phyloP scores from a whole-genome alignment of 2,329 filamentous ascomycete genomes.

The Exophiala dermatitidis region DNA sequence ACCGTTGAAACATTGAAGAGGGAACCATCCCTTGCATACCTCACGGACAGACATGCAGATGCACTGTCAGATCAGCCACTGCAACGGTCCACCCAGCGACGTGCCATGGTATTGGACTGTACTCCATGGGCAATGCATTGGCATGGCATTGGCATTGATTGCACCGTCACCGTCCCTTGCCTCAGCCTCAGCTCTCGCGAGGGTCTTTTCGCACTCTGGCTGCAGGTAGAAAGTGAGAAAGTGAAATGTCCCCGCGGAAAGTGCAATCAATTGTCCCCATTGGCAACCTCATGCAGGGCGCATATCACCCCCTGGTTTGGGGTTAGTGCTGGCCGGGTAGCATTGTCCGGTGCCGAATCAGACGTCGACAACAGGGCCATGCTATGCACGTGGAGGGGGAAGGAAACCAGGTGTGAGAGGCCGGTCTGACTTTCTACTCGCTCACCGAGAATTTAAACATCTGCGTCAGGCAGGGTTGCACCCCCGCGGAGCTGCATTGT shows the following conservation, averaged over 20 bases:
- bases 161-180: not conserved
- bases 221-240: no score
- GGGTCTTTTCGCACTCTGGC: no score
- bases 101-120: not conserved
- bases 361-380: not conserved
- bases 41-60: not conserved
- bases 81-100: not conserved
- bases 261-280: not conserved
- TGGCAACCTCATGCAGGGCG: constrained; percentile 1
- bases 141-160: not conserved
- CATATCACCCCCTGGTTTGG: constrained; percentile 4
- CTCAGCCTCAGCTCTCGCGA: not conserved
- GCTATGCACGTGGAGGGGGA: constrained; percentile 5
- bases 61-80: not conserved
- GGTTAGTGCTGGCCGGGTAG: constrained; percentile 1
- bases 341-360: constrained; percentile 4
- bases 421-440: not conserved
- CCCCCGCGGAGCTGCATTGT: no score
- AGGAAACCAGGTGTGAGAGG: not conserved
- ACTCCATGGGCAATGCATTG: no score
- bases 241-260: no score
- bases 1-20: constrained; percentile 4
- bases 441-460: no score
- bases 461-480: no score
- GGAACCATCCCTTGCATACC: no score